Conservation (phyloP, 163 green algal genomes). For the Chloromonas sp. region DNA sequence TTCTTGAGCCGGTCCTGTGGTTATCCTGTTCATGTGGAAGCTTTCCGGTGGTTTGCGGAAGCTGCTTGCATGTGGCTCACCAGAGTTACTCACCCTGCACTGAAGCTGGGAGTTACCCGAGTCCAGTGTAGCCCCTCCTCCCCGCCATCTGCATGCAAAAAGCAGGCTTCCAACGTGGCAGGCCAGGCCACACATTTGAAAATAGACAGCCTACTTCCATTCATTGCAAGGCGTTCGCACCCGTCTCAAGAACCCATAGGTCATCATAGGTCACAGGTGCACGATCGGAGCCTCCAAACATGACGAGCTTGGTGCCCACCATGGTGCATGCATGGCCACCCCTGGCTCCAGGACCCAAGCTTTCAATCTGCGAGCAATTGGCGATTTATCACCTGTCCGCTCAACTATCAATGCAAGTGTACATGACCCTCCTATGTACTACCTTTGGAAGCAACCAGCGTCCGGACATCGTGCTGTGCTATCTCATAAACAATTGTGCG, state of each 20-base stretch:
- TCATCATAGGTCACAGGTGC: slow-evolving; percentile 42
- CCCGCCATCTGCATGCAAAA: neutral
- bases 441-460: too few species aligned
- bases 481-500: too few species aligned
- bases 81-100: neutral
- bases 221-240: slow-evolving; percentile 13
- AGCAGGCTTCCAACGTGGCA: neutral
- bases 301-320: slow-evolving; percentile 38
- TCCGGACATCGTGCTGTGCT: too few species aligned
- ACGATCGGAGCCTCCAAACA: slow-evolving; percentile 59
- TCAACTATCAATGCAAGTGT: too few species aligned
- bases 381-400: too few species aligned
- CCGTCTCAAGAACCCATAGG: slow-evolving; percentile 55
- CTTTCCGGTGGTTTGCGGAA: too few species aligned
- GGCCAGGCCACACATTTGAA: neutral
- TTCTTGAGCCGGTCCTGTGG: too few species aligned
- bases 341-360: slow-evolving; percentile 28
- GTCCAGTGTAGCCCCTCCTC: slow-evolving; percentile 8
- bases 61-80: too few species aligned
- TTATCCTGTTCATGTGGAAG: too few species aligned
- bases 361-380: slow-evolving; percentile 7
- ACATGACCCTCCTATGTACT: too few species aligned
- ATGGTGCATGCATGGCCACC: slow-evolving; percentile 41
- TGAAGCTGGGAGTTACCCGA: neutral
- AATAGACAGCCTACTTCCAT: neutral